Evolutionary conservation across 441 rosid species (phyloP).

Genomic region (Gossypium gossypioides): DNA sequence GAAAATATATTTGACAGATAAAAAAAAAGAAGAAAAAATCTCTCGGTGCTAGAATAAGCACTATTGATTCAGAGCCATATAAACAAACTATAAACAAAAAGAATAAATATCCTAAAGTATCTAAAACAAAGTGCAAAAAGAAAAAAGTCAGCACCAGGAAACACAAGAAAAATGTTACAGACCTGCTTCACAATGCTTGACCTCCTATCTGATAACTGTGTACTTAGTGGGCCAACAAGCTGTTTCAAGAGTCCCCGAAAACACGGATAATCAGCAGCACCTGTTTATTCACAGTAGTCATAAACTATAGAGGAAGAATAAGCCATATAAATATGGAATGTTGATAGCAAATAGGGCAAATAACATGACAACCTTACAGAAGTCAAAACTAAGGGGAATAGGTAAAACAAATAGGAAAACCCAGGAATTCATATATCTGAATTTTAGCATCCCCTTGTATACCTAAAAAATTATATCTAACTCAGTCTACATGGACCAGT

Average conservation of each 20-base stretch:
- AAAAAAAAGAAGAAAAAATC: background rate
- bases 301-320: background rate
- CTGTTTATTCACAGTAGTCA: conserved; percentile 25
- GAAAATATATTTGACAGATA: background rate
- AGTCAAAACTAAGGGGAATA: background rate
- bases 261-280: conserved; percentile 74
- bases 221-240: conserved; percentile 70
- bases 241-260: conserved; percentile 92
- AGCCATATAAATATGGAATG: background rate
- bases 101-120: background rate
- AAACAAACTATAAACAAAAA: background rate
- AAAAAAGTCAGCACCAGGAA: background rate
- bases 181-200: conserved; percentile 98
- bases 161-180: conserved; percentile 15
- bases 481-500: background rate
- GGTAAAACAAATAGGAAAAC: background rate
- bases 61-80: background rate
- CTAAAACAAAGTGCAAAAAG: background rate
- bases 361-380: background rate
- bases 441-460: background rate
- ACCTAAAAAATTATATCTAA: background rate
- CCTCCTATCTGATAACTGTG: conserved; percentile 88
- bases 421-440: background rate
- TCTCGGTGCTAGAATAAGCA: background rate
- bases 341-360: background rate